Base-by-base conservation (phyloP, 2,329 filamentous ascomycete species). In the Xylariaceae sp. region DNA sequence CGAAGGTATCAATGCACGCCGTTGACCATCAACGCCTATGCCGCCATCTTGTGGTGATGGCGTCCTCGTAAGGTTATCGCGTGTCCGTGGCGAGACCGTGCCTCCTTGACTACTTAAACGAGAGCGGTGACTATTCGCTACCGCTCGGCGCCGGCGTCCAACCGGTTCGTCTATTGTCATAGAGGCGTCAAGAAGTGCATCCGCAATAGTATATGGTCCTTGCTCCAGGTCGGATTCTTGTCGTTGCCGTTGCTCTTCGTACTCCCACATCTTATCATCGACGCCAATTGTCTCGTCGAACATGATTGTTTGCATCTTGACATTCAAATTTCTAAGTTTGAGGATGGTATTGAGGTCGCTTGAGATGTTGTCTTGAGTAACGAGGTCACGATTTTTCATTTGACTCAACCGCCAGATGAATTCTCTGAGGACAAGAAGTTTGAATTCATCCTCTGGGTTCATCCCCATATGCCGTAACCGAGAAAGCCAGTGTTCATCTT, bases 401-500 rank as follows among this genome's bases (percentile, higher is more conserved):
- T 85, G 83, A 45, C 88, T 88, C 7, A 94, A 80, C 38, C 89
- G 84, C 89, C 90, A 96, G 39, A 99, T 89, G 63, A 96, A 97
- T 65, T 97, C 92, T 51, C 89, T 80, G 11, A 99, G 76, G 5
- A 86, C 88, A 34, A 97, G 75, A 2, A 99, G 74, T 69, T 99
- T 97, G 65, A 88, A 83, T 60, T 99, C 94, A 60, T 99, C 93
- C 42, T 97, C 92, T 1, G 78, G 66, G 1, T 79, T 75, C 75
- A 99, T 83, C 0, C 94, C 94, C 40, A 96, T 83, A 58, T 90
- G 96, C 46, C 89, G 83, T 44, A 99, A 73, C 58, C 90, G 88
- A 13, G 82, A 78, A n/a, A 99, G 75, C 92, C 94, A 97, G 60
- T 91, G 84, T 56, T 97, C 91, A 65, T 99, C 94, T 68, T 97